Evolutionary conservation across 2,329 filamentous ascomycete genomes (phyloP), one percentile per base, ranked within the genome.

Genomic region (Aspergillus arachidicola): DNA sequence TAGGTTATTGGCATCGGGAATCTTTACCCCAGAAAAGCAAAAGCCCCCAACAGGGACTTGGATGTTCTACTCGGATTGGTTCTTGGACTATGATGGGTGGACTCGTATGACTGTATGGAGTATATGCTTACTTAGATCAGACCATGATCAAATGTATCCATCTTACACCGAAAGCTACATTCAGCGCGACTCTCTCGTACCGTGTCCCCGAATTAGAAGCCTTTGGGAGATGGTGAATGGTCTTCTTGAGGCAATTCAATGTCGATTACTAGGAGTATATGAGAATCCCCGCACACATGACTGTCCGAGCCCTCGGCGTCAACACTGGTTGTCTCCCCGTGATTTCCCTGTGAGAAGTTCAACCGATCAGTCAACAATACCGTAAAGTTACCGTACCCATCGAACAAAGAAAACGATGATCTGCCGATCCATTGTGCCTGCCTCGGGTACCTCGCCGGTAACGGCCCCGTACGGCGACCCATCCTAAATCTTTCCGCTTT

Each of bases 11-110:
- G 14, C 54, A 45, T 38, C 63, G 60, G 63, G 58, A 59, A 57
- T 63, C 58, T 62, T 60, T 66, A 62, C 68, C 66, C 60, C 57
- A 63, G 61, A 58, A 61, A 61, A 59, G 58, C 30, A 58, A 60
- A 32, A 14, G 45, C 45, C 57, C 60, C 57, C 60, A 62, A 60
- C n/a, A 30, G 51, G 60, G 51, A 36, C 34, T 48, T 9, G 38
- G 3, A 2, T 9, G 19, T 19, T 36, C 38, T 7, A 41, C 38
- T 41, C 38, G 38, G 38, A 41, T 41, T 41, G 38, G 38, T 41
- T 41, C 38, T n/a, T 9, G 38, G 6, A 41, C 38, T 6, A 19
- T 9, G 19, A 19, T 41, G 38, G 19, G 38, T 41, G 38, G 38
- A 41, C 38, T 41, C 38, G 48, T 51, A 19, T 10, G 23, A 28